These are phyloP conservation scores for Trichoderma sp. DNA, from an alignment of 2,329 filamentous ascomycete genomes.

Conservation along the genomic window DNA sequence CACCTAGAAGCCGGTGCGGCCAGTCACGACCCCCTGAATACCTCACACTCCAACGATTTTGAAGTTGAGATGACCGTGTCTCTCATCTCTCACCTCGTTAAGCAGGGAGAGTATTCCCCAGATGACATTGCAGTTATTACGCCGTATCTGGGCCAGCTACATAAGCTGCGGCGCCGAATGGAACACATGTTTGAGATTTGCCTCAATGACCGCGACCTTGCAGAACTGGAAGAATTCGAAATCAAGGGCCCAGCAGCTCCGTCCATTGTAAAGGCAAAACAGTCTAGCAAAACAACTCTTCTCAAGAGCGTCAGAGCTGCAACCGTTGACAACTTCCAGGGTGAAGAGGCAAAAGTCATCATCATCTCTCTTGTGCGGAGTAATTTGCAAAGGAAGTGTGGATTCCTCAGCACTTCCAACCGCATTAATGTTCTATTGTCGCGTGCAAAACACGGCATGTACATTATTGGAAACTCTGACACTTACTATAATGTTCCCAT, in stretches of 20 bases:
- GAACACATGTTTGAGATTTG: constrained; percentile 55
- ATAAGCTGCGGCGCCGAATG: constrained; percentile 48
- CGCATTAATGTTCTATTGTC: constrained; percentile 68
- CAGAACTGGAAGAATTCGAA: constrained; percentile 47
- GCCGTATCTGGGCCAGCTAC: constrained; percentile 58
- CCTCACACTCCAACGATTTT: constrained; percentile 33
- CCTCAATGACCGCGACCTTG: constrained; percentile 60
- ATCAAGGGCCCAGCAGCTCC: constrained; percentile 8
- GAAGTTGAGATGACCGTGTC: constrained; percentile 63
- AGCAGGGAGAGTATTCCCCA: constrained; percentile 58
- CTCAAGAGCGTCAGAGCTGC: constrained; percentile 53
- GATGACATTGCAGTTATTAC: constrained; percentile 70
- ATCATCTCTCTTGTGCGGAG: constrained; percentile 69
- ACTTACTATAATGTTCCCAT: constrained; percentile 58
- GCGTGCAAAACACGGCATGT: constrained; percentile 67
- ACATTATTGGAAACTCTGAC: constrained; percentile 63
- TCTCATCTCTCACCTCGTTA: constrained; percentile 62
- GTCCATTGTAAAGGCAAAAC: background rate
- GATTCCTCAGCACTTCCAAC: constrained; percentile 65
- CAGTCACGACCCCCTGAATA: constrained; percentile 35
- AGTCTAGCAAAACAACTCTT: constrained; percentile 28
- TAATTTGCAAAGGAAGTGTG: constrained; percentile 56
- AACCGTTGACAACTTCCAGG: constrained; percentile 75
- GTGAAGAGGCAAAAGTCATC: constrained; percentile 70
- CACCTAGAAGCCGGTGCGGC: constrained; percentile 41